phyloP scores from a whole-genome alignment of 495 filamentous ascomycete species.

The Daldinia loculata region DNA sequence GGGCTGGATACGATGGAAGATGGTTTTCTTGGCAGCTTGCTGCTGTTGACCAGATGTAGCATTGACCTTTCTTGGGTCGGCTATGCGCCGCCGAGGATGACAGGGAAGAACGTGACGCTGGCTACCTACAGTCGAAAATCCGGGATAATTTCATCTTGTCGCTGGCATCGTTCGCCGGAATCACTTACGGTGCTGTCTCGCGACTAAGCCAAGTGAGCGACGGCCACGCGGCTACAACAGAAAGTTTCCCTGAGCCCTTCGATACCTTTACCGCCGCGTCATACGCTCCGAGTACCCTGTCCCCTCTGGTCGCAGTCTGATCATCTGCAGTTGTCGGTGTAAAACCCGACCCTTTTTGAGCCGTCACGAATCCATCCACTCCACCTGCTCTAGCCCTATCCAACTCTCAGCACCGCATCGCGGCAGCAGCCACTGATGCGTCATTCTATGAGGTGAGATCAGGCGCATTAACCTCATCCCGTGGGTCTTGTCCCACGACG shows the following conservation, averaged over 20 bases:
- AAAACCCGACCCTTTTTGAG: slow-evolving; percentile 28
- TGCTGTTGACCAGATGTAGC: slow-evolving; percentile 41
- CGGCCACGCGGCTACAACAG: slow-evolving; percentile 52
- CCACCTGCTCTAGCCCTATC: slow-evolving; percentile 27
- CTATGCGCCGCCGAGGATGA: slow-evolving; percentile 35
- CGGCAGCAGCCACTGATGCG: slow-evolving; percentile 56
- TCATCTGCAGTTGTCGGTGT: slow-evolving; percentile 28
- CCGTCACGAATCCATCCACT: slow-evolving; percentile 38
- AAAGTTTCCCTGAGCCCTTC: slow-evolving; percentile 37
- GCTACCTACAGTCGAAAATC: slow-evolving; percentile 55
- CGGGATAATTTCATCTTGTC: slow-evolving; percentile 35
- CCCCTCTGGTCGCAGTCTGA: slow-evolving; percentile 34
- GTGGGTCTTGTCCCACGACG: slow-evolving; percentile 53
- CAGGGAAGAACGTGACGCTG: slow-evolving; percentile 52
- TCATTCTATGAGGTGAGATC: slow-evolving; percentile 62
- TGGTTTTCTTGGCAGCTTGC: slow-evolving; percentile 47
- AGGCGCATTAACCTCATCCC: slow-evolving; percentile 81
- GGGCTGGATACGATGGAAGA: slow-evolving; percentile 44
- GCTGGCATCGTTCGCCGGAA: slow-evolving; percentile 56
- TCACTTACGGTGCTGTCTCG: slow-evolving; percentile 41
- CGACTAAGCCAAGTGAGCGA: slow-evolving; percentile 46
- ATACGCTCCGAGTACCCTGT: slow-evolving; percentile 49
- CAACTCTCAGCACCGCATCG: slow-evolving; percentile 51
- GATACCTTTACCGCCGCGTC: slow-evolving; percentile 45
- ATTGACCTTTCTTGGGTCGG: slow-evolving; percentile 10